phyloP scores from a whole-genome alignment of 2,329 filamentous ascomycete genomes.

The Penicillium brevicompactum region DNA sequence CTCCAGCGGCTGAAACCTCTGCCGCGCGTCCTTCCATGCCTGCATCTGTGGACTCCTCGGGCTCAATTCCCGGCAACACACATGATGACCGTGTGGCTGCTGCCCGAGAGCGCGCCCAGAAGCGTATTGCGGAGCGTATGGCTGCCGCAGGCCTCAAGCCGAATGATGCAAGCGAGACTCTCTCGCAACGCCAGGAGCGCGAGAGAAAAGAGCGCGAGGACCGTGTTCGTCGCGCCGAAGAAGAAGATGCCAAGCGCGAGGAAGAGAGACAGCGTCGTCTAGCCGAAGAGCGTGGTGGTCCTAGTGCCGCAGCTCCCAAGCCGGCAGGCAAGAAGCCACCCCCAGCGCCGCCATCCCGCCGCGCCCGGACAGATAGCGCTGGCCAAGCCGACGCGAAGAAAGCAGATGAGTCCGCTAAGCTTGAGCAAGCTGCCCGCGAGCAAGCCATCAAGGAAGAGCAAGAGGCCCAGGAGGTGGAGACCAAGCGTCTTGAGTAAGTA shows the following conservation, averaged over 20 bases:
- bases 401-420: conserved; percentile 63
- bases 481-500: conserved; percentile 80
- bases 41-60: conserved; percentile 57
- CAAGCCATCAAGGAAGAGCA: conserved; percentile 65
- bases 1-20: conserved; percentile 48
- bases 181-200: conserved; percentile 82
- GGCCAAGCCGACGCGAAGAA: conserved; percentile 60
- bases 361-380: conserved; percentile 60
- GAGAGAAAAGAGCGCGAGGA: conserved; percentile 86
- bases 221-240: conserved; percentile 84
- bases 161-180: conserved; percentile 74
- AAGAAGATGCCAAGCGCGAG: conserved; percentile 88
- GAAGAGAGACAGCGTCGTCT: conserved; percentile 81
- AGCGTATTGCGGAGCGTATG: conserved; percentile 93
- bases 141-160: conserved; percentile 91
- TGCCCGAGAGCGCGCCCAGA: conserved; percentile 95
- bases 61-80: conserved; percentile 83
- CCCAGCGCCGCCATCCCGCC: conserved; percentile 71
- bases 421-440: conserved; percentile 61
- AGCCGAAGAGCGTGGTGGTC: conserved; percentile 69
- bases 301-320: conserved; percentile 60
- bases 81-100: conserved; percentile 92
- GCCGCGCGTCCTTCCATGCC: conserved; percentile 47
- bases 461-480: conserved; percentile 72
- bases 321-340: conserved; percentile 69